Conservation (phyloP, 2,329 filamentous ascomycete genomes). For the Xylaria sp. region DNA sequence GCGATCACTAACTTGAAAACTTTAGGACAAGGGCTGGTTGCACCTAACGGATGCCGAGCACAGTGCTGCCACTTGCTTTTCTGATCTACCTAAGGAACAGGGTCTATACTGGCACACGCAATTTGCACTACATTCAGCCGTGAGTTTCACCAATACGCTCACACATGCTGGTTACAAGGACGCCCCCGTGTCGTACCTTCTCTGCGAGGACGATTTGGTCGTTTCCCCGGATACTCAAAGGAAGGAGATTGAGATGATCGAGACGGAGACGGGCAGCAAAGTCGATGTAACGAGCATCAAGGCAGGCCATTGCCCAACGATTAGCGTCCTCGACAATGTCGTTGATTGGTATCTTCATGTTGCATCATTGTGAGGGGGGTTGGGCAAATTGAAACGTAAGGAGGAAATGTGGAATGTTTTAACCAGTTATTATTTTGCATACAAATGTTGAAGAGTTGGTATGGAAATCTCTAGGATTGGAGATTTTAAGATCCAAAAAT, state of each 20-base stretch:
- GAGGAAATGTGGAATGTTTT: neutral
- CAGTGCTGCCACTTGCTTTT: slow-evolving; percentile 42
- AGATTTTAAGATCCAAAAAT: too few species aligned
- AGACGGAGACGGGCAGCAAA: slow-evolving; percentile 45
- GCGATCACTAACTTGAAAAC: slow-evolving; percentile 1
- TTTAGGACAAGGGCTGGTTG: slow-evolving; percentile 48
- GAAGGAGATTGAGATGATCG: slow-evolving; percentile 48
- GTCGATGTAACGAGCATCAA: slow-evolving; percentile 54
- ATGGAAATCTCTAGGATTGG: too few species aligned
- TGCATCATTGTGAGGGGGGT: neutral
- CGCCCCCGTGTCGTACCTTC: slow-evolving; percentile 54
- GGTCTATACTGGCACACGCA: slow-evolving; percentile 18
- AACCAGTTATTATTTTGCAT: too few species aligned
- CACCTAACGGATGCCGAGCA: slow-evolving; percentile 34
- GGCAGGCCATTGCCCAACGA: slow-evolving; percentile 51
- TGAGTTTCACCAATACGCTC: slow-evolving; percentile 51
- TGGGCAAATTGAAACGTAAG: neutral
- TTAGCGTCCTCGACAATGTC: slow-evolving; percentile 45
- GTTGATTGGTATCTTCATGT: slow-evolving; percentile 41
- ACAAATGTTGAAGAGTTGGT: too few species aligned
- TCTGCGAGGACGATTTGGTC: slow-evolving; percentile 52
- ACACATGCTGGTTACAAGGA: slow-evolving; percentile 56
- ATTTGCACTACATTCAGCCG: slow-evolving; percentile 48
- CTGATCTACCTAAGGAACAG: slow-evolving; percentile 46
- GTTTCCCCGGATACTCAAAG: slow-evolving; percentile 52